Evolutionary conservation across 2,329 filamentous ascomycete species (phyloP), one percentile per base, ranked within the genome.

Genomic region (Cladorrhinum sp.): DNA sequence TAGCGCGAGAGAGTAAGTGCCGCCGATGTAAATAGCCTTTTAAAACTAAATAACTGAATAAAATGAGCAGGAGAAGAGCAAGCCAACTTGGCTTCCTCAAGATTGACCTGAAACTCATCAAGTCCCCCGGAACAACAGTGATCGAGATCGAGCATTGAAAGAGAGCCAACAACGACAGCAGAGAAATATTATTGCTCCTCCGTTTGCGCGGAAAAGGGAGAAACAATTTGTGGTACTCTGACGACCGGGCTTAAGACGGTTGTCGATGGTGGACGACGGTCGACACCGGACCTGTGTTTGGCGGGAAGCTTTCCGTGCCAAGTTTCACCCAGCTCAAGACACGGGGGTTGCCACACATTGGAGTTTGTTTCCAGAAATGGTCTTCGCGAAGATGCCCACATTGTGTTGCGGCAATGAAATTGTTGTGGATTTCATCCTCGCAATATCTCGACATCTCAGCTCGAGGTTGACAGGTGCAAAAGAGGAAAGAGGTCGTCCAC

Each of bases 241-340:
- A 32, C 52, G 32, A 23, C 52, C 52, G 13, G 29, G 27, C 52
- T 45, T 55, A 29, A 41, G 38, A 38, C 52, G 20, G 52, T 55
- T 32, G 27, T 41, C 29, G 22, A 24, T 55, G 29, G 32, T 41
- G 20, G 7, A 41, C 27, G 20, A 25, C n/a, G 29, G 38, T 25
- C 32, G 22, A 25, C 13, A 20, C n/a, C 52, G 32, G 51, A 55
- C n/a, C 41, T n/a, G 52, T 54, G 29, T 24, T 54, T 13, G 32
- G 10, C 32, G 50, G 24, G n/a, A 55, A 45, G 29, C 24, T 45
- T 41, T 22, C 18, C 18, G 18, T 54, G 52, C 20, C 20, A 45
- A 25, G 25, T 38, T n/a, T 55, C 20, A n/a, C 20, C 20, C 32
- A 54, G 51, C 9, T 16, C 27, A 10, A 20, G n/a, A 7, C 12